Base-by-base conservation (phyloP, 345 rosid species). In the Eucalyptus regnans region DNA sequence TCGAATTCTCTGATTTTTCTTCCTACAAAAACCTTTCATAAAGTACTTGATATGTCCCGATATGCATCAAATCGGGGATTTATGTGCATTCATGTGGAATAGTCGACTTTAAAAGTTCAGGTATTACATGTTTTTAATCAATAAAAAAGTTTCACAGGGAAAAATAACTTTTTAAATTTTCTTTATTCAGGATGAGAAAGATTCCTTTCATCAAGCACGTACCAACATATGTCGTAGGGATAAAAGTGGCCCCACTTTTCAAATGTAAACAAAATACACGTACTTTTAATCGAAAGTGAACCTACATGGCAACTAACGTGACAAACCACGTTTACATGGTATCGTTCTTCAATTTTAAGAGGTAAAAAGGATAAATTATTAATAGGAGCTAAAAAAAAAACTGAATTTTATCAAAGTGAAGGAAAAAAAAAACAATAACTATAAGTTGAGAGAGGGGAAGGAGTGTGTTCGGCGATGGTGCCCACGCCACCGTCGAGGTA, bases 381-480 rank as follows among this genome's bases (percentile, higher is more conserved):
- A 52, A 52, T 52, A 52, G 22, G 58, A 1, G 18, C 58, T 52
- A n/a, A n/a, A 3, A 51, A 52, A 52, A 18, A 18, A 52, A 52
- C 23, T 52, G 56, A 52, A 0, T 52, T 52, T 52, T 52, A 18
- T 52, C 58, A 1, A 52, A 52, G 52, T 50, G 3, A 50, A 18
- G 23, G 56, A 33, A 33, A 51, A 18, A 51, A 16, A 17, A 18
- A 52, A 18, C 4, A 52, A 52, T 17, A 18, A 52, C 58, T 0
- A 17, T 7, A 52, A 18, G 58, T 52, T 52, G 58, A 52, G 58
- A 52, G 58, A 52, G 58, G 56, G 56, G 54, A 50, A 50, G 54
- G 20, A 0, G 20, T 50, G 54, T 50, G 54, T 0, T 16, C 20
- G 54, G 54, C 52, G 0, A 0, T 50, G 52, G 18, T 50, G 52